phyloP scores from a whole-genome alignment of 2,329 filamentous ascomycete species.

The Talaromyces funiculosus region DNA sequence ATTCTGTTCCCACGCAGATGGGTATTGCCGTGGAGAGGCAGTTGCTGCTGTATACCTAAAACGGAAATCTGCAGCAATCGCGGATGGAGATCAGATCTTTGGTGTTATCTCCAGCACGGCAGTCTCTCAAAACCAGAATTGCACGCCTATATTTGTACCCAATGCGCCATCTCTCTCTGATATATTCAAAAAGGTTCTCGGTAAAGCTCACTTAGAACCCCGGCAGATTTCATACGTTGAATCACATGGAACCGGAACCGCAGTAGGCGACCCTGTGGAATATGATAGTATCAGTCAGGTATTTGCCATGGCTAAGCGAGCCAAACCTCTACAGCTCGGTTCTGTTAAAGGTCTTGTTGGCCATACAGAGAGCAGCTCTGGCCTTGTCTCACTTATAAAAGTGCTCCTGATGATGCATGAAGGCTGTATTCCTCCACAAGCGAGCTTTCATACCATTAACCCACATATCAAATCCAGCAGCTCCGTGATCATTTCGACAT shows the following conservation, averaged over 20 bases:
- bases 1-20: slow-evolving; percentile 42
- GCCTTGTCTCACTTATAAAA: slow-evolving; percentile 24
- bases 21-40: slow-evolving; percentile 50
- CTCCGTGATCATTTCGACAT: slow-evolving; percentile 17
- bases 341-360: slow-evolving; percentile 30
- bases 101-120: slow-evolving; percentile 25
- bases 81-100: slow-evolving; percentile 39
- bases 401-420: slow-evolving; percentile 33
- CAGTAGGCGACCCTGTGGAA: slow-evolving; percentile 22
- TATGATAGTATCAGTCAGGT: slow-evolving; percentile 11
- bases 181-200: slow-evolving; percentile 34
- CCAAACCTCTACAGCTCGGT: background rate
- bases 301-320: slow-evolving; percentile 10
- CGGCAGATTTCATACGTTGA: slow-evolving; percentile 25
- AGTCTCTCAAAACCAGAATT: slow-evolving; percentile 28
- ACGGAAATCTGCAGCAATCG: slow-evolving; percentile 39
- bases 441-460: slow-evolving; percentile 23
- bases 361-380: slow-evolving; percentile 28
- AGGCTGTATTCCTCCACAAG: slow-evolving; percentile 23
- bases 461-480: slow-evolving; percentile 16
- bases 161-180: slow-evolving; percentile 28
- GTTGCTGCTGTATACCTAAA: slow-evolving; percentile 48
- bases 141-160: slow-evolving; percentile 26
- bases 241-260: slow-evolving; percentile 29
- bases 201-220: slow-evolving; percentile 31